A percentile compares a stretch with the other conserved stretches of the same genome.
Evolutionary conservation across 2,329 filamentous ascomycete species (phyloP).

Genomic region (Botrytis galanthina): DNA sequence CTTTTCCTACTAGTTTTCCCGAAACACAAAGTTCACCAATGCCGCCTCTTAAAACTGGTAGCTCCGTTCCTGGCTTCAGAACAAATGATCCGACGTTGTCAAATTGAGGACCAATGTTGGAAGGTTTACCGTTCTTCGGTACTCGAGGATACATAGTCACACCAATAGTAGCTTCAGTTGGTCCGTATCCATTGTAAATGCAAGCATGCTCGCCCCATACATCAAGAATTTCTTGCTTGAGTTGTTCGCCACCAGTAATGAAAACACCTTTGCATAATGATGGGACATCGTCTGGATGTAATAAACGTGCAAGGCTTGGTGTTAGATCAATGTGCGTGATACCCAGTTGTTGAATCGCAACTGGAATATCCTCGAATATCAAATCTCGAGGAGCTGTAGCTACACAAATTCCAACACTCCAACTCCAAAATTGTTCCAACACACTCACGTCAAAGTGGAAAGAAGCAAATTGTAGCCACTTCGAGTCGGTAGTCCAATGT

Average conservation of each 20-base stretch:
- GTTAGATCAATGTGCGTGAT: constrained; percentile 94
- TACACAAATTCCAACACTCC: constrained; percentile 84
- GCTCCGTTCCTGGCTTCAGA: constrained; percentile 64
- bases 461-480: constrained; percentile 90
- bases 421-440: constrained; percentile 92
- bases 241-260: constrained; percentile 85
- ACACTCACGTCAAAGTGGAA: constrained; percentile 95
- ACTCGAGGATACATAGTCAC: constrained; percentile 88
- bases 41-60: constrained; percentile 72
- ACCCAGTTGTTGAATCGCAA: constrained; percentile 64
- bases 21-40: constrained; percentile 88
- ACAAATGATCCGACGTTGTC: constrained; percentile 85
- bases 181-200: constrained; percentile 91
- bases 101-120: constrained; percentile 86
- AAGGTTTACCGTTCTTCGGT: constrained; percentile 71
- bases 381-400: constrained; percentile 80
- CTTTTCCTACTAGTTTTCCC: constrained; percentile 82
- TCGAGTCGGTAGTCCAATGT: constrained; percentile 70
- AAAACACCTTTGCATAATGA: constrained; percentile 80
- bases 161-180: constrained; percentile 90
- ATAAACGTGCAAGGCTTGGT: constrained; percentile 76
- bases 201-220: constrained; percentile 76
- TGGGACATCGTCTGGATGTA: constrained; percentile 78
- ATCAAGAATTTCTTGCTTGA: constrained; percentile 87
- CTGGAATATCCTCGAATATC: constrained; percentile 78